Conservation (phyloP, 1,284 basidiomycete species). For the Ganoderma lingzhi region DNA sequence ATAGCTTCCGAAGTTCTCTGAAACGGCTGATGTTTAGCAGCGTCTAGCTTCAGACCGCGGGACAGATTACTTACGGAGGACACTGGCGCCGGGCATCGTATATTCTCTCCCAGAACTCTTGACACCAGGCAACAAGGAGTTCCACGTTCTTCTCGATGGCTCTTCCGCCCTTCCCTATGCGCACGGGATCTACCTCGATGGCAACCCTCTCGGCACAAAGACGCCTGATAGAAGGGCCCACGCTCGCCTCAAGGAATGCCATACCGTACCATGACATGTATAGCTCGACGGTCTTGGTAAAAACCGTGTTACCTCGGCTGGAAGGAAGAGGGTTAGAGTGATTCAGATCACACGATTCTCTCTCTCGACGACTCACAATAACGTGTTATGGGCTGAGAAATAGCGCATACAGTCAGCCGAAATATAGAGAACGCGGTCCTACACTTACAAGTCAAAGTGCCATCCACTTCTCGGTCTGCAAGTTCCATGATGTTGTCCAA, state of each 20-base stretch:
- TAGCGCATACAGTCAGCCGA: conserved; percentile 5
- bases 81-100: conserved; percentile 76
- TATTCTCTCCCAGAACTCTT: conserved; percentile 80
- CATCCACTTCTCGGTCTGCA: conserved; percentile 72
- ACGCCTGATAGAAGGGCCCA: conserved; percentile 72
- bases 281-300: conserved; percentile 84
- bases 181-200: conserved; percentile 81
- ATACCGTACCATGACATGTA: conserved; percentile 81
- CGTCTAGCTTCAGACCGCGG: neutral
- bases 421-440: neutral
- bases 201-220: conserved; percentile 74
- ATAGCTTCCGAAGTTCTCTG: conserved; percentile 80
- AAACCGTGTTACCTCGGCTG: conserved; percentile 76
- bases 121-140: conserved; percentile 77
- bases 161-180: conserved; percentile 63
- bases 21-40: neutral
- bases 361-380: conserved; percentile 55
- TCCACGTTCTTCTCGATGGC: conserved; percentile 77
- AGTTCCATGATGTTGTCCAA: conserved; percentile 73
- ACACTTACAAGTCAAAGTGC: conserved; percentile 48
- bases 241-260: conserved; percentile 78
- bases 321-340: neutral
- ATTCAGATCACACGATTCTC: neutral
- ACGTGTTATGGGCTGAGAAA: conserved; percentile 46
- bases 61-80: conserved; percentile 64